Conservation (phyloP, 495 filamentous ascomycete species). For the Neurospora sp. region DNA sequence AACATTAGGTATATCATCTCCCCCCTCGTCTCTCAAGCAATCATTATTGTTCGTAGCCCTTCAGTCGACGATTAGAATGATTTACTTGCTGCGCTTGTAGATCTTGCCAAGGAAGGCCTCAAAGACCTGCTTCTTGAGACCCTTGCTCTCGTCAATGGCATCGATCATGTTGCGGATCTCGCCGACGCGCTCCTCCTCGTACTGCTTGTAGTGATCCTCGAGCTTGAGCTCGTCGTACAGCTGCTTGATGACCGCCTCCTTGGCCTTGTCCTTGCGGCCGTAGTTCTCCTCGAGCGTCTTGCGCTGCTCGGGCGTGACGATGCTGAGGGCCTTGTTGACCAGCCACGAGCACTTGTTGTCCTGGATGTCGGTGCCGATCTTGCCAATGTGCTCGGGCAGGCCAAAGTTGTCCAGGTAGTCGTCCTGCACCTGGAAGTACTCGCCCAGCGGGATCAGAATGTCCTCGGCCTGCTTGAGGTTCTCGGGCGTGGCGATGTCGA, state of each 20-base stretch:
- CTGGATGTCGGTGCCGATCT: slow-evolving; percentile 96
- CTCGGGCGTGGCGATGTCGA: slow-evolving; percentile 67
- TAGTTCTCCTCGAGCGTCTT: slow-evolving; percentile 75
- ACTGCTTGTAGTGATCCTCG: slow-evolving; percentile 70
- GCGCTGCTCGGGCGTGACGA: slow-evolving; percentile 71
- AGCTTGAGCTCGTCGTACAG: slow-evolving; percentile 77
- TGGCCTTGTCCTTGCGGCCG: slow-evolving; percentile 71
- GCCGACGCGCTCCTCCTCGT: slow-evolving; percentile 73
- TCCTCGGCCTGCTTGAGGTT: slow-evolving; percentile 80
- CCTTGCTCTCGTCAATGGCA: slow-evolving; percentile 70
- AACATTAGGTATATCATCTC: neutral
- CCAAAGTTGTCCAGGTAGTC: slow-evolving; percentile 98
- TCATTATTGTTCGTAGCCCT: too few relatives aligned
- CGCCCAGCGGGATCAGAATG: slow-evolving; percentile 94
- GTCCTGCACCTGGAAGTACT: slow-evolving; percentile 98
- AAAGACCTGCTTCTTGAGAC: slow-evolving; percentile 82
- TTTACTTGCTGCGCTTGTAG: slow-evolving; percentile 88
- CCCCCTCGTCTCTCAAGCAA: neutral
- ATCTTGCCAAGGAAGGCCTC: slow-evolving; percentile 90
- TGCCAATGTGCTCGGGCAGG: slow-evolving; percentile 80
- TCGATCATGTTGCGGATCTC: slow-evolving; percentile 67
- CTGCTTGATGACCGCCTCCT: slow-evolving; percentile 77
- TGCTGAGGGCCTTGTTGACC: slow-evolving; percentile 80
- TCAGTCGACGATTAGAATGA: neutral
- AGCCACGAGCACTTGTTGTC: slow-evolving; percentile 99